A percentile compares a stretch with the other conserved stretches of the same genome.
These are phyloP conservation scores for Lavandula angustifolia DNA, from an alignment of 257 asterid genomes.

Conservation along the genomic window DNA sequence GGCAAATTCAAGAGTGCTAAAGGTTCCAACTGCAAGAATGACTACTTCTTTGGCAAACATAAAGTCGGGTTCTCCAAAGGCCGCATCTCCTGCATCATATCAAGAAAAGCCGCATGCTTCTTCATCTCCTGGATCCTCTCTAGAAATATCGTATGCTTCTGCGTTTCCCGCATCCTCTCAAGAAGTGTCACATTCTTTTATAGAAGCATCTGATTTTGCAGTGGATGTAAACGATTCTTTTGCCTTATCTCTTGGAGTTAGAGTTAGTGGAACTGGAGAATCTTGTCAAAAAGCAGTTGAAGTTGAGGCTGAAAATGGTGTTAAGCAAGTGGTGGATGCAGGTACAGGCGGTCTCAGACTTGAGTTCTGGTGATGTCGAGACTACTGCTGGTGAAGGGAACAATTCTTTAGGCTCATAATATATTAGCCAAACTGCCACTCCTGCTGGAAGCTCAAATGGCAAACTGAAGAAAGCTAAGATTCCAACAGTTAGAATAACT, in stretches of 20 bases:
- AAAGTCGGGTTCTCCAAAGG: slow-evolving; percentile 40
- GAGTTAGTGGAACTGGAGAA: slow-evolving; percentile 34
- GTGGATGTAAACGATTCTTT: slow-evolving; percentile 34
- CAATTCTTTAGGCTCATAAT: slow-evolving; percentile 24
- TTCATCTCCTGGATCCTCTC: too few species aligned
- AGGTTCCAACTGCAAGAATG: slow-evolving; percentile 43
- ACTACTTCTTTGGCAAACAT: slow-evolving; percentile 30
- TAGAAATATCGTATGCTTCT: too few species aligned
- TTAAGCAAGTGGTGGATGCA: slow-evolving; percentile 35
- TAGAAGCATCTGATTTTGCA: slow-evolving; percentile 24
- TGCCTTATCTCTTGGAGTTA: slow-evolving; percentile 39
- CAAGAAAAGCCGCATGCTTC: slow-evolving; percentile 33
- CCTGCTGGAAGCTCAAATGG: slow-evolving; percentile 50
- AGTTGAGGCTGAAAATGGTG: slow-evolving; percentile 36
- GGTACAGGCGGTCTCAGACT: slow-evolving; percentile 19
- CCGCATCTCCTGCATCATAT: slow-evolving; percentile 26
- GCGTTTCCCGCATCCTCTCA: slow-evolving; percentile 32
- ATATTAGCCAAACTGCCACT: slow-evolving; percentile 31
- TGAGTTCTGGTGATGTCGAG: slow-evolving; percentile 21
- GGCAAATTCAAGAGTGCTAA: slow-evolving; percentile 56
- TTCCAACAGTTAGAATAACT: slow-evolving; percentile 39
- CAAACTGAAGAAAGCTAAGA: slow-evolving; percentile 55
- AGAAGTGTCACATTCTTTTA: slow-evolving; percentile 37
- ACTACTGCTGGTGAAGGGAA: slow-evolving; percentile 32
- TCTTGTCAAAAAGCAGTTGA: slow-evolving; percentile 34